Evolutionary conservation across 176 grass and related monocot genomes (phyloP), one percentile per base, ranked within the genome.

Genomic region (Avena insularis): DNA sequence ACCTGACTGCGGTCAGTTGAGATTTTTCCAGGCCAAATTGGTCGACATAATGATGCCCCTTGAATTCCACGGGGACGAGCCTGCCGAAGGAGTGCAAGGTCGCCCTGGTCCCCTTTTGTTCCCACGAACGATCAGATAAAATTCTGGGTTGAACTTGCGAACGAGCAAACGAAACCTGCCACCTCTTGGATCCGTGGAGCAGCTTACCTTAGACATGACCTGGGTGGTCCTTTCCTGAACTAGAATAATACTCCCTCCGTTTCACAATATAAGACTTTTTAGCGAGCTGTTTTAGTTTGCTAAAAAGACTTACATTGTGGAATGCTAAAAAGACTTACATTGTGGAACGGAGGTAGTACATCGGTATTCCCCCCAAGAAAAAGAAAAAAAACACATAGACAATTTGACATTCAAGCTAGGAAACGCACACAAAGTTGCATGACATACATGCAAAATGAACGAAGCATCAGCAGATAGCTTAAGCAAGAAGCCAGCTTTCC

Each of bases 401-500:
- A 33, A 33, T 33, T 4, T 12, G 23, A 2, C 61, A 63, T 23
- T 13, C 61, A 4, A 63, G 62, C 23, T 23, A 65, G 25, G 31
- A 23, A 31, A 13, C 12, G 0, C 14, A 12, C 29, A 58, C 8
- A 19, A 62, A n/a, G 59, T 46, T 72, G 47, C 9, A 80, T 31
- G 29, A 62, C 5, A 57, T 57, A 55, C 2, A 55, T 16, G 4
- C 58, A 48, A 15, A 63, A 80, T 64, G 59, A 57, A 31, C 9
- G 59, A 46, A 63, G 17, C 55, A 57, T 19, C 16, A 8, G 61
- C 61, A 67, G 45, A 50, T 13, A 35, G 6, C 17, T 55, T 13
- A 49, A 64, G 11, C 68, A 63, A 16, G 20, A 53, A 71, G 50
- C 36, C 79, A 71, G 19, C 0, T 84, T 83, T 78, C 54, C 40